These are phyloP conservation scores for Talaromyces wortmannii DNA, from an alignment of 495 filamentous ascomycete genomes.

Conservation along the genomic window DNA sequence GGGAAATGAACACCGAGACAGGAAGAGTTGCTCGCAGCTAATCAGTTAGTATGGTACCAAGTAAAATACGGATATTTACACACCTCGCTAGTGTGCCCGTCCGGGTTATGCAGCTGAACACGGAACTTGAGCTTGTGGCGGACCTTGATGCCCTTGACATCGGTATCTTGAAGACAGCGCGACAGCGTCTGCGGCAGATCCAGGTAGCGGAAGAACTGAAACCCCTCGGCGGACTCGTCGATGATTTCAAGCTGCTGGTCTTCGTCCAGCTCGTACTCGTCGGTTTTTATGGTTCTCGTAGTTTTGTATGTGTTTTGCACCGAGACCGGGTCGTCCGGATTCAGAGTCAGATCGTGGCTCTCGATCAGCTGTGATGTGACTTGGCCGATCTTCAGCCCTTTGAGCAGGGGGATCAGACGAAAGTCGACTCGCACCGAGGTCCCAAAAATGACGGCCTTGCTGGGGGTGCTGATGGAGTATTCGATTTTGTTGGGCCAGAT, in stretches of 20 bases:
- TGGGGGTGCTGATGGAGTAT: constrained; percentile 82
- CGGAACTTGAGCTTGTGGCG: constrained; percentile 81
- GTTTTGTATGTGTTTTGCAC: constrained; percentile 51
- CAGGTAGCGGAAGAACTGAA: constrained; percentile 60
- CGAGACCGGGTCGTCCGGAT: constrained; percentile 40
- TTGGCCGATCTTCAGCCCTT: constrained; percentile 75
- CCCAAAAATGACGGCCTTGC: constrained; percentile 87
- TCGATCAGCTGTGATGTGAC: constrained; percentile 72
- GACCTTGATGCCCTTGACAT: constrained; percentile 75
- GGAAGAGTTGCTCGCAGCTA: constrained; percentile 79
- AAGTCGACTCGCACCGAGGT: constrained; percentile 75
- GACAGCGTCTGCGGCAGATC: constrained; percentile 70
- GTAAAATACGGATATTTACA: constrained; percentile 3
- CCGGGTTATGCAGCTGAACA: constrained; percentile 84
- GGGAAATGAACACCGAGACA: constrained; percentile 88
- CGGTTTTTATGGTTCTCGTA: constrained; percentile 53
- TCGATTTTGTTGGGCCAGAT: constrained; percentile 93
- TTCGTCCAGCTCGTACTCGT: constrained; percentile 52
- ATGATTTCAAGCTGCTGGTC: constrained; percentile 60
- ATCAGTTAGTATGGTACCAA: too few species aligned
- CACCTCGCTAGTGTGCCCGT: constrained; percentile 87
- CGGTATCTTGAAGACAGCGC: constrained; percentile 79
- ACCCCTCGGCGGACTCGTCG: constrained; percentile 72
- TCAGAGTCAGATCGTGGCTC: constrained; percentile 59
- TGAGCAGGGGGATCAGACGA: constrained; percentile 73